Evolutionary conservation across 2,329 filamentous ascomycete genomes (phyloP).

Genomic region (Aspergillus sp.): DNA sequence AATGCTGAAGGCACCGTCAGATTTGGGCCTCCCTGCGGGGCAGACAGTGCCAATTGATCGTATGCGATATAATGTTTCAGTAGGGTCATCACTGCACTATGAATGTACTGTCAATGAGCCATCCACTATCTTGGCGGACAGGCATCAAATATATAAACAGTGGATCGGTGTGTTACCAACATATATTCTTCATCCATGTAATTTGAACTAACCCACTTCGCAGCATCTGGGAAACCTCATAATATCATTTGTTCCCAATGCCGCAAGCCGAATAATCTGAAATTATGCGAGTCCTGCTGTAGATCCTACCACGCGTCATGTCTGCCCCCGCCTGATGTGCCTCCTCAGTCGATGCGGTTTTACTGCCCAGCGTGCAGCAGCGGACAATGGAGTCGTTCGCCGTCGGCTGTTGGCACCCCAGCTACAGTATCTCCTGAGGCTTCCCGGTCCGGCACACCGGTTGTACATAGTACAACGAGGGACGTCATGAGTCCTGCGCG

Average conservation of each 20-base stretch:
- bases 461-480: background rate
- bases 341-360: conserved; percentile 12
- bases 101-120: background rate
- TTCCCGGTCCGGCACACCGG: conserved; percentile 15
- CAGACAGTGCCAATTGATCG: background rate
- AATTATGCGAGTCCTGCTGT: conserved; percentile 31
- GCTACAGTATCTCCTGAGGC: conserved; percentile 4
- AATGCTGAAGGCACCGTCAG: background rate
- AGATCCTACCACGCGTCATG: conserved; percentile 32
- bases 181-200: background rate
- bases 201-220: background rate
- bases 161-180: conserved; percentile 25
- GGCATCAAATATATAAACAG: conserved; percentile 27
- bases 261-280: conserved; percentile 25
- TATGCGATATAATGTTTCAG: too few species aligned
- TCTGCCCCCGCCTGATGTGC: conserved; percentile 11
- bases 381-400: conserved; percentile 23
- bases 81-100: background rate
- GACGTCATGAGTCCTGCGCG: background rate
- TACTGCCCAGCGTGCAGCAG: conserved; percentile 28
- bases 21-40: too few species aligned
- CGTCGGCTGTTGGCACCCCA: conserved; percentile 14
- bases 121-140: conserved; percentile 19
- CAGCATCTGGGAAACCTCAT: conserved; percentile 30
- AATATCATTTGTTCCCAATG: conserved; percentile 32